A percentile compares a stretch with the other conserved stretches of the same genome.
phyloP scores from a whole-genome alignment of 2,329 filamentous ascomycete genomes.

The Phyllosticta paracitricarpa region DNA sequence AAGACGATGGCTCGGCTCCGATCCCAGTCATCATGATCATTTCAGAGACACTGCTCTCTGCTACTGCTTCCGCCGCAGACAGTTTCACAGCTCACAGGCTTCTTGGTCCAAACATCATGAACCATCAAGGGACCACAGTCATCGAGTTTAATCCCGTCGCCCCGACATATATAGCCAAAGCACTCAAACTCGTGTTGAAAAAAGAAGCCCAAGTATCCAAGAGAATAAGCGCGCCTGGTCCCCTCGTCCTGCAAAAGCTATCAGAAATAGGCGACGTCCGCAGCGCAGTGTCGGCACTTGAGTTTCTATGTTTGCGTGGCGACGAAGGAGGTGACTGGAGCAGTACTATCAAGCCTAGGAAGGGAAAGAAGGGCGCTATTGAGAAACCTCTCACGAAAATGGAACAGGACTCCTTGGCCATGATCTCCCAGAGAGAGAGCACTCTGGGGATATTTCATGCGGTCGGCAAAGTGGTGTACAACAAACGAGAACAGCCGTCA shows the following conservation, averaged over 20 bases:
- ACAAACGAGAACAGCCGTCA: constrained; percentile 57
- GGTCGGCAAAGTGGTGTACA: constrained; percentile 91
- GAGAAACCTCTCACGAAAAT: constrained; percentile 58
- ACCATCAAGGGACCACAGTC: constrained; percentile 65
- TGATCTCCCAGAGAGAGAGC: constrained; percentile 78
- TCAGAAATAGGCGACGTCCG: constrained; percentile 86
- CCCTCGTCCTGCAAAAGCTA: constrained; percentile 65
- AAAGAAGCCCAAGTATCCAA: constrained; percentile 79
- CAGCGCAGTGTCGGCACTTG: constrained; percentile 81
- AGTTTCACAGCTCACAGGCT: constrained; percentile 89
- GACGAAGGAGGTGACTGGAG: constrained; percentile 78
- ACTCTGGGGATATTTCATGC: constrained; percentile 93
- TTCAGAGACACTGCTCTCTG: constrained; percentile 81
- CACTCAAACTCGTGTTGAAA: constrained; percentile 67
- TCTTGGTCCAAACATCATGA: constrained; percentile 74
- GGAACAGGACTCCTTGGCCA: constrained; percentile 68
- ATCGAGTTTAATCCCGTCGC: constrained; percentile 94
- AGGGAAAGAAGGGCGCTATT: constrained; percentile 47
- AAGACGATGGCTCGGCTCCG: constrained; percentile 15
- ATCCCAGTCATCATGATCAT: constrained; percentile 76
- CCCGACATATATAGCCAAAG: constrained; percentile 73
- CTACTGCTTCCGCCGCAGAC: constrained; percentile 73
- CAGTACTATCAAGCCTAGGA: constrained; percentile 60
- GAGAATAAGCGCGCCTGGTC: constrained; percentile 64
- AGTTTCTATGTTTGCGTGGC: constrained; percentile 81